These are phyloP conservation scores for Talaromyces stipitatus DNA, from an alignment of 495 filamentous ascomycete genomes.

Conservation along the genomic window DNA sequence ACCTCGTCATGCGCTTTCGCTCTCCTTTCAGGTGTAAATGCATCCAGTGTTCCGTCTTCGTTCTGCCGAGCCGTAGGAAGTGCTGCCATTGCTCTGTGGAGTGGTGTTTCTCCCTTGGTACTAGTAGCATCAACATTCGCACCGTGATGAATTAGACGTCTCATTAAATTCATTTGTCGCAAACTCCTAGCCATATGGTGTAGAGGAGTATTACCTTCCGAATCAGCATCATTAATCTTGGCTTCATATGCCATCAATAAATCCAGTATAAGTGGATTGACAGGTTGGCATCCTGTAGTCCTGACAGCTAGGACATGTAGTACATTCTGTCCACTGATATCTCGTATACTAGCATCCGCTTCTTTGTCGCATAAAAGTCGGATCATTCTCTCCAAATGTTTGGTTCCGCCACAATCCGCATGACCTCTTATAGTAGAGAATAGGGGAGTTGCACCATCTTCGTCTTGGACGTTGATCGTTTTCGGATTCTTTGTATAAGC, in stretches of 20 bases:
- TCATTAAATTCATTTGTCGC: conserved; percentile 3
- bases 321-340: conserved; percentile 8
- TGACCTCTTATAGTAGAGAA: conserved; percentile 7
- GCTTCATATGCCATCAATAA: conserved; percentile 6
- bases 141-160: conserved; percentile 8
- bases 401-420: conserved; percentile 4
- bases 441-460: conserved; percentile 6
- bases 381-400: conserved; percentile 5
- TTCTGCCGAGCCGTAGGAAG: background rate
- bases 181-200: conserved; percentile 10
- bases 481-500: conserved; percentile 6
- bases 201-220: conserved; percentile 8
- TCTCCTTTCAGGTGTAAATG: background rate
- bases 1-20: conserved; percentile 4
- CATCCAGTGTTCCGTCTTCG: background rate
- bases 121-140: conserved; percentile 9
- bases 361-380: conserved; percentile 8
- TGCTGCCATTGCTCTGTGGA: conserved; percentile 6
- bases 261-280: conserved; percentile 7
- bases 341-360: conserved; percentile 7
- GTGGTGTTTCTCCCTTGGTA: conserved; percentile 10
- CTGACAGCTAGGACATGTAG: conserved; percentile 8
- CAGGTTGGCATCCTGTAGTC: conserved; percentile 1
- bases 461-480: conserved; percentile 7
- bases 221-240: conserved; percentile 9